Percentiles rank a stretch among this genome's conserved stretches.
phyloP scores from a whole-genome alignment of 2,329 filamentous ascomycete species.

The Aaosphaeria pasadenensis region DNA sequence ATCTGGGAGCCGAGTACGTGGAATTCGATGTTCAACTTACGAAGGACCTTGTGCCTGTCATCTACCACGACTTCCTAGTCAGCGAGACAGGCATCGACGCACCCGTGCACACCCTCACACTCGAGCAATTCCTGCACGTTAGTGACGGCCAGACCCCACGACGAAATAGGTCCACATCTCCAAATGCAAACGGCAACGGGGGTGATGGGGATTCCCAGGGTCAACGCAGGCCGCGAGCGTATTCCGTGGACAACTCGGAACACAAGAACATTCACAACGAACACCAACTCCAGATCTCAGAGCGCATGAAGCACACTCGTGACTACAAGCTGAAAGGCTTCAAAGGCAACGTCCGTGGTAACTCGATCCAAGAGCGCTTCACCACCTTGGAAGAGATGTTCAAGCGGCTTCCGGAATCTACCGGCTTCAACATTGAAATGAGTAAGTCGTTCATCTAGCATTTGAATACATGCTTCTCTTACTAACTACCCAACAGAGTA shows the following conservation, averaged over 20 bases:
- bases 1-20: constrained; percentile 74
- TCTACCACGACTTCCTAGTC: constrained; percentile 97
- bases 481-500: constrained; percentile 58
- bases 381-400: constrained; percentile 94
- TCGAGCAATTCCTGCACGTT: constrained; percentile 93
- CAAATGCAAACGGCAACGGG: constrained; percentile 18
- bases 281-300: constrained; percentile 56
- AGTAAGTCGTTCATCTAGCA: constrained; percentile 47
- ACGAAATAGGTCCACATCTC: constrained; percentile 48
- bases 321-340: constrained; percentile 94
- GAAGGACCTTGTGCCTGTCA: constrained; percentile 97
- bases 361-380: constrained; percentile 94
- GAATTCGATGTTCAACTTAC: constrained; percentile 90
- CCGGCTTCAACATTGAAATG: constrained; percentile 98
- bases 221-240: constrained; percentile 49
- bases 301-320: constrained; percentile 95
- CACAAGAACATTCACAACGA: constrained; percentile 40
- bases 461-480: neutral
- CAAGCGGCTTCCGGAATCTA: constrained; percentile 71
- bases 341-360: constrained; percentile 91
- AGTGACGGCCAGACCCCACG: constrained; percentile 56
- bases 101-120: constrained; percentile 87
- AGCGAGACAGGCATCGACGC: constrained; percentile 97
- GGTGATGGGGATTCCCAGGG: constrained; percentile 13
- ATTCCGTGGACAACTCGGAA: constrained; percentile 55